These are phyloP conservation scores for Tetradesmus obliquus DNA, from an alignment of 139 green algal species.

Conservation along the genomic window DNA sequence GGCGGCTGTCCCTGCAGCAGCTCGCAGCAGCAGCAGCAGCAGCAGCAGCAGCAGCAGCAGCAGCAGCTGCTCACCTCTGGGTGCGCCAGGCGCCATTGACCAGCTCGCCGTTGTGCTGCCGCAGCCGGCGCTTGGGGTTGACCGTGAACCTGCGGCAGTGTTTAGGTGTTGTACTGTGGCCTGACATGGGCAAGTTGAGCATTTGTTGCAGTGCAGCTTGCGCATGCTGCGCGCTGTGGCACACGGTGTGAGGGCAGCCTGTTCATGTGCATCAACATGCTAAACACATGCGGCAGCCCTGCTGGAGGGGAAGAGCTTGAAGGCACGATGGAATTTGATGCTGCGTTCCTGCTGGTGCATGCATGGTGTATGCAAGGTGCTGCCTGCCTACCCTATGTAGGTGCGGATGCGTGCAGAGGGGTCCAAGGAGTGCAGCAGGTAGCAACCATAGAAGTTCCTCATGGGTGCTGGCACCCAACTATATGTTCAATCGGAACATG, in stretches of 20 bases:
- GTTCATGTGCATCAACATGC: not conserved
- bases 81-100: slow-evolving; percentile 79
- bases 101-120: slow-evolving; percentile 96
- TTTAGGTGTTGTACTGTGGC: too few species aligned
- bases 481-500: not conserved
- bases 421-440: slow-evolving; percentile 64
- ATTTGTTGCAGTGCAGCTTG: too few species aligned
- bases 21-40: not conserved
- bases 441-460: slow-evolving; percentile 72
- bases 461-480: slow-evolving; percentile 3
- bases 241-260: not conserved
- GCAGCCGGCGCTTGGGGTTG: slow-evolving; percentile 86
- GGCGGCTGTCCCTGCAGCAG: too few species aligned
- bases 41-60: not conserved
- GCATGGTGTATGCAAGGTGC: not conserved
- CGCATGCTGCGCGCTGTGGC: not conserved
- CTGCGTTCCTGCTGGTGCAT: not conserved
- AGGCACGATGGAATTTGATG: too few species aligned
- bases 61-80: slow-evolving; percentile 57
- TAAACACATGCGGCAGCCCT: not conserved
- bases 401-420: slow-evolving; percentile 46
- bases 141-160: slow-evolving; percentile 85
- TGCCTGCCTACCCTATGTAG: slow-evolving; percentile 68
- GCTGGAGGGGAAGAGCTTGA: too few species aligned
- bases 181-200: too few species aligned